phyloP scores from a whole-genome alignment of 495 filamentous ascomycete genomes.

The Lophiostoma macrostomum region DNA sequence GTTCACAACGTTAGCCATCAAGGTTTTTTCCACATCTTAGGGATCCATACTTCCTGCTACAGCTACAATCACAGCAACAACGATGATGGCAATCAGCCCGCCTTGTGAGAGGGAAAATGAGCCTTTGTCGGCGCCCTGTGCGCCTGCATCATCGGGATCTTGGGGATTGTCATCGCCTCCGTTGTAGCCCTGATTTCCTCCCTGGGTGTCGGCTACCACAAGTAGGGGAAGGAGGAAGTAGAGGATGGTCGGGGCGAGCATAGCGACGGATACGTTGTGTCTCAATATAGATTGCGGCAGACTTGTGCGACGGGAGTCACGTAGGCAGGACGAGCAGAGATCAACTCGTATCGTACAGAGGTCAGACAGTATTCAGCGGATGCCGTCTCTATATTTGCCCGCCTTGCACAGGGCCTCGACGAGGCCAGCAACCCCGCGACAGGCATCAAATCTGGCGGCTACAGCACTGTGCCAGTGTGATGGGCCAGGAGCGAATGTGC shows the following conservation, averaged over 20 bases:
- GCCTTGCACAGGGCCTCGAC: background rate
- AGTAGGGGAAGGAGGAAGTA: constrained; percentile 22
- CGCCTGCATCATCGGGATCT: constrained; percentile 48
- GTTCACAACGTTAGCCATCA: too few relatives aligned
- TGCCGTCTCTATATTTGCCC: constrained; percentile 33
- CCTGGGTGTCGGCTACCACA: constrained; percentile 7
- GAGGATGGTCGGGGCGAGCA: constrained; percentile 6
- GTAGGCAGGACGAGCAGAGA: constrained; percentile 10
- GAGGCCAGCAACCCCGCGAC: constrained; percentile 16
- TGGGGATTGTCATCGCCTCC: constrained; percentile 32
- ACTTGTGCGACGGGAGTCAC: constrained; percentile 7
- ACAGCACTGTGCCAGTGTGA: constrained; percentile 21
- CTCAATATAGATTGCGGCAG: constrained; percentile 20
- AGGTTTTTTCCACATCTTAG: too few relatives aligned
- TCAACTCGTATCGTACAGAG: constrained; percentile 23
- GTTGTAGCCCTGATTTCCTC: constrained; percentile 26
- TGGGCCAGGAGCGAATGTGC: too few relatives aligned
- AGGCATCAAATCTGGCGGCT: constrained; percentile 17
- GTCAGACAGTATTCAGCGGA: constrained; percentile 7
- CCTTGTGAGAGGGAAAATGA: constrained; percentile 55
- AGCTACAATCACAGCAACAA: constrained; percentile 56
- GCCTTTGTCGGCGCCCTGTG: constrained; percentile 50
- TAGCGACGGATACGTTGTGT: background rate
- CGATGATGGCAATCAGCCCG: constrained; percentile 60
- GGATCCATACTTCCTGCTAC: constrained; percentile 48